Evolutionary conservation across 1,139 yeast species (phyloP), one percentile per base, ranked within the genome.

Genomic region (Saccharomyces hybrid): DNA sequence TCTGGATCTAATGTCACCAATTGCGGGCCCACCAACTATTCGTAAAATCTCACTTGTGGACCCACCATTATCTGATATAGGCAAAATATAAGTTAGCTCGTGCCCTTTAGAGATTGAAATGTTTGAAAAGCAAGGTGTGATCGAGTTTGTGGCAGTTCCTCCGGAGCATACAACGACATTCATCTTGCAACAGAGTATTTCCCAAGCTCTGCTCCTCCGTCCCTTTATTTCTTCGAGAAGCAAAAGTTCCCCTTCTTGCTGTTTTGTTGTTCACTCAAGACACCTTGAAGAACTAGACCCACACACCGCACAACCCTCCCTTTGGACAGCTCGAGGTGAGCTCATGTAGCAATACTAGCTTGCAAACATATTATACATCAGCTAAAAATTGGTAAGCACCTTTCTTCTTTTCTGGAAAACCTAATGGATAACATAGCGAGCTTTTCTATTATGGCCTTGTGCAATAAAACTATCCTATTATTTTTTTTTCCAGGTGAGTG

Each of bases 11-110:
- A 91, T 78, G 66, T 91, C 98, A 1, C 98, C 98, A 55, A 91
- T 88, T 0, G 97, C 97, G 1, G 97, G 96, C 0, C 97, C 97
- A 1, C 97, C 97, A 23, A 91, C 77, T 1, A 90, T 90, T 14
- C 97, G 73, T n/a, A 90, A 78, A 38, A 91, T 78, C 70, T 91
- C 98, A 28, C 95, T 86, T 0, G 97, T 89, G 1, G 97, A 89
- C 1, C 97, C 98, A 26, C 98, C 98, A 67, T 91, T 91, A 68
- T 91, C 98, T 54, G 89, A 84, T 11, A 91, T 82, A 0, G 98
- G 98, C 46, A 91, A 73, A 1, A 90, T 76, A 61, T 86, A 90
- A 1, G 86, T 75, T 11, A 86, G 74, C 28, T 68, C 62, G 26
- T 55, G 49, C 3, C 53, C 53, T 14, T 58, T 46, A 14, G 70